Conservation (phyloP, 768 basidiomycete species). For the Lepiota venenata region DNA sequence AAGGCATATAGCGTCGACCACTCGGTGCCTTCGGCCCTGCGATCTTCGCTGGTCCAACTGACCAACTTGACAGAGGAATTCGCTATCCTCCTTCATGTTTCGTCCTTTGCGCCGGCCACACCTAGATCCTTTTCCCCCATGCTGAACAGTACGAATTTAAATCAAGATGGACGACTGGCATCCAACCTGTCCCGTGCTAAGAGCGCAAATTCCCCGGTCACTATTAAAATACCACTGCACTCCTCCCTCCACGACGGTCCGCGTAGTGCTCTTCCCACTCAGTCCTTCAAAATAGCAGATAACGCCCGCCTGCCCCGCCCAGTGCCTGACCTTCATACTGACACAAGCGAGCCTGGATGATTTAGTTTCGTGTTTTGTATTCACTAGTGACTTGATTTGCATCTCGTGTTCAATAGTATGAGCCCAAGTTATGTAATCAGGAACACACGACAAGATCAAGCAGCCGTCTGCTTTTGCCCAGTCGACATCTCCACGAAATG, state of each 20-base stretch:
- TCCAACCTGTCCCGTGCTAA: constrained; percentile 57
- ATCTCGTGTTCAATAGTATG: background rate
- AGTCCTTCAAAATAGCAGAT: constrained; percentile 21
- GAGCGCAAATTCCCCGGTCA: constrained; percentile 43
- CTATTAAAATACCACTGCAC: constrained; percentile 30
- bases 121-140: constrained; percentile 61
- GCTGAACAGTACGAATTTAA: constrained; percentile 27
- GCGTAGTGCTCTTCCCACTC: constrained; percentile 50
- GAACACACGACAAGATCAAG: background rate
- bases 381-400: background rate
- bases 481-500: constrained; percentile 16
- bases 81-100: constrained; percentile 81
- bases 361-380: background rate
- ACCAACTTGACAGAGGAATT: constrained; percentile 86
- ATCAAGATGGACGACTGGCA: constrained; percentile 34
- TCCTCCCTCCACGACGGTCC: constrained; percentile 37
- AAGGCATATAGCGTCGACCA: constrained; percentile 63
- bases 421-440: background rate
- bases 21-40: constrained; percentile 49
- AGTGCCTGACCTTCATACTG: background rate
- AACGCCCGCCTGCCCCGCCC: background rate
- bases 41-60: constrained; percentile 69
- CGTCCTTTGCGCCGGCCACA: constrained; percentile 67
- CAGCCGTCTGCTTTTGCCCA: background rate
- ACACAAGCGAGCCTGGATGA: constrained; percentile 9